Evolutionary conservation across 2,329 filamentous ascomycete species (phyloP), one percentile per base, ranked within the genome.

Genomic region (Claviceps humidiphila): DNA sequence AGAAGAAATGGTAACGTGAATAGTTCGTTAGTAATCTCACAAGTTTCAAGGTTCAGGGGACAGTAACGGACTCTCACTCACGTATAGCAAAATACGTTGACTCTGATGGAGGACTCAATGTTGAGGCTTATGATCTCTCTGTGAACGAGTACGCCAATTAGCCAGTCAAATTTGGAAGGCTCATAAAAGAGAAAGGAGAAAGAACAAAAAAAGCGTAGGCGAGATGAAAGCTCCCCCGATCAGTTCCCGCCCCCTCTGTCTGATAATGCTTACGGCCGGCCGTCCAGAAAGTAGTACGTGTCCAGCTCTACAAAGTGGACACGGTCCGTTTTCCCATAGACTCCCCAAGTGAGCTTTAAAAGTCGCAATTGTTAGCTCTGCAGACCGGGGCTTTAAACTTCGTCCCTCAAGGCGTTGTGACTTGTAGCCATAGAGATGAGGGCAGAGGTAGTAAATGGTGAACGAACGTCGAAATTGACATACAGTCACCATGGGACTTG

Each of bases 341-440:
- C 53, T 41, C 53, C 43, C 53, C 53, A 55, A 43, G 45, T 55
- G 48, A 55, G 24, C 53, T 55, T 48, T 24, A 6, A 47, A 47
- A 5, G 4, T 16, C 3, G 34, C n/a, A 47, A 30, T 47, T 34
- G 30, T 34, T 9, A 34, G 30, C 30, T 30, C 30, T 30, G 30
- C 0, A 30, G 26, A 22, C 2, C 20, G 20, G 20, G 20, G 3
- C 8, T 9, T 30, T 11, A 11, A 11, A 11, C 9, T 34, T 34
- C 3, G 30, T 34, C 30, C 30, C 30, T 4, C 30, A 3, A 4
- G 9, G 30, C 30, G 30, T 34, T 34, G 30, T 34, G 4, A 34
- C 30, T 11, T 34, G 9, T 11, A 34, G 30, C 9, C 30, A 34
- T 11, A 3, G 30, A 34, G 3, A 11, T 34, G 30, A 34, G 30